Percentiles rank a stretch among this genome's conserved stretches.
phyloP scores from a whole-genome alignment of 352 stramenopile species.

The Globisporangium ultimum region DNA sequence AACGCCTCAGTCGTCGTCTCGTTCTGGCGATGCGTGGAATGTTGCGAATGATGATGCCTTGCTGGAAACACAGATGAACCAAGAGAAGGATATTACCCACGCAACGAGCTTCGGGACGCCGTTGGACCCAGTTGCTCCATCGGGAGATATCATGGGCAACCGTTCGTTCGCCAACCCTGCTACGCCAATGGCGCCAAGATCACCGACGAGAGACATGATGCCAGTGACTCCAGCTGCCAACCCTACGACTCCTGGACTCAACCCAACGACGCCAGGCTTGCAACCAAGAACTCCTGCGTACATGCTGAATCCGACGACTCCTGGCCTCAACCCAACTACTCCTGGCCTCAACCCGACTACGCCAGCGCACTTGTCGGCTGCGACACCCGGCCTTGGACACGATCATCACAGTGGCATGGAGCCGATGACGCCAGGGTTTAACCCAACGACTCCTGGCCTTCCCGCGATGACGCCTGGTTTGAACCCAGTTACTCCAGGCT shows the following conservation, averaged over 20 bases:
- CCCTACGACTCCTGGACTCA: constrained; percentile 72
- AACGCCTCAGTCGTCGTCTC: constrained; percentile 64
- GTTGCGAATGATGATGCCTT: constrained; percentile 84
- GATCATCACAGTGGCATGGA: constrained; percentile 71
- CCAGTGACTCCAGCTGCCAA: constrained; percentile 69
- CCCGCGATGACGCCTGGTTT: constrained; percentile 78
- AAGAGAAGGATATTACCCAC: constrained; percentile 88
- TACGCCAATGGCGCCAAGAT: constrained; percentile 56
- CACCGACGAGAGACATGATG: constrained; percentile 62
- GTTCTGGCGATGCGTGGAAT: constrained; percentile 75
- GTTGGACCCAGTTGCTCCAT: constrained; percentile 69
- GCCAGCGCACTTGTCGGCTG: constrained; percentile 62
- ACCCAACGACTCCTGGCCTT: constrained; percentile 77
- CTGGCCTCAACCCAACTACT: constrained; percentile 77
- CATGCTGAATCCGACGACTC: constrained; percentile 79
- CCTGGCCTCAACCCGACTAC: constrained; percentile 74
- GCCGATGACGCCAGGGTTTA: constrained; percentile 86
- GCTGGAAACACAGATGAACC: constrained; percentile 85
- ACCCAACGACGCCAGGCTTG: constrained; percentile 77
- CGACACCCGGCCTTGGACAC: constrained; percentile 66
- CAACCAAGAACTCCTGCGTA: constrained; percentile 75
- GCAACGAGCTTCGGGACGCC: constrained; percentile 83
- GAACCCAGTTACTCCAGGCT: constrained; percentile 76
- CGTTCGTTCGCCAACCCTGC: constrained; percentile 49
- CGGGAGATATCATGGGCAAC: constrained; percentile 47